A percentile compares a stretch with the other conserved stretches of the same genome.
These are phyloP conservation scores for Didymellaceae sp. DNA, from an alignment of 2,329 filamentous ascomycete genomes.

Conservation along the genomic window DNA sequence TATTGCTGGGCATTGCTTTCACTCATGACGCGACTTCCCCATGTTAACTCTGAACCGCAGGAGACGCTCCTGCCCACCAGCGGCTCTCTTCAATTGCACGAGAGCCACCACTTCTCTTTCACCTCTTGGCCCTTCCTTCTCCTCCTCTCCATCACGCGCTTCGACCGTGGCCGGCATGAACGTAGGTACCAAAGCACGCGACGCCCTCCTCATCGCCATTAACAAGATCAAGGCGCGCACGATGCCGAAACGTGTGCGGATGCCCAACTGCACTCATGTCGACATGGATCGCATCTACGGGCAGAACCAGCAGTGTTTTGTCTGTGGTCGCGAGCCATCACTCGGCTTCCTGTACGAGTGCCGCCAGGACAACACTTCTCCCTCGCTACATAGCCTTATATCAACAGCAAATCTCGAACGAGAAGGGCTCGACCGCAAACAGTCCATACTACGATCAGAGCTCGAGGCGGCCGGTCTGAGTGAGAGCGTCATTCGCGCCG, in stretches of 20 bases:
- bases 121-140: conserved; percentile 1
- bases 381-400: conserved; percentile 17
- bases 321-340: conserved; percentile 62
- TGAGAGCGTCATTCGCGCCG: conserved; percentile 42
- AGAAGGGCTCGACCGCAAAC: conserved; percentile 2
- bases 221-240: conserved; percentile 27
- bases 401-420: neutral
- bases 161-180: neutral
- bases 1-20: conserved; percentile 4
- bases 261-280: conserved; percentile 67
- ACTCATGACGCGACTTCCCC: conserved; percentile 5
- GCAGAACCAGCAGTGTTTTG: conserved; percentile 59
- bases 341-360: conserved; percentile 79
- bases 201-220: conserved; percentile 2
- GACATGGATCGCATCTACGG: conserved; percentile 71
- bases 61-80: conserved; percentile 7
- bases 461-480: conserved; percentile 41
- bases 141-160: neutral
- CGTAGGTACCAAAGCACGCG: neutral
- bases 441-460: conserved; percentile 34
- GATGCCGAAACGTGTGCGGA: conserved; percentile 28
- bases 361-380: conserved; percentile 60
- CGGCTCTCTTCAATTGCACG: neutral
- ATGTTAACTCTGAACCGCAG: conserved; percentile 17
- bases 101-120: conserved; percentile 3